Percentiles rank a stretch among this genome's conserved stretches.
phyloP scores from a whole-genome alignment of 129 eudicot species.

The Heracleum sosnowskyi region DNA sequence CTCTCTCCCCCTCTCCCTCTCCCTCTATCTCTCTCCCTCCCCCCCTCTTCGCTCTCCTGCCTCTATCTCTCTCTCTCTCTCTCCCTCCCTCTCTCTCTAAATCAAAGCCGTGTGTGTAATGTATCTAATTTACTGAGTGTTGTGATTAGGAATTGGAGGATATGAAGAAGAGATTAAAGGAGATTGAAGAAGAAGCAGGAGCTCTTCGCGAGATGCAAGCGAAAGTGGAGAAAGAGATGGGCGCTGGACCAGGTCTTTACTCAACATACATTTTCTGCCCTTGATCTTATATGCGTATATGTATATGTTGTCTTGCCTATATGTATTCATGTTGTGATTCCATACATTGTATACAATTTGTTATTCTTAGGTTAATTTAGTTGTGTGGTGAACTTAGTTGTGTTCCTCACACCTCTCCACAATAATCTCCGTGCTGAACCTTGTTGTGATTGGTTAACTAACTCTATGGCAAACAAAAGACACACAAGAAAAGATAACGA shows the following conservation, averaged over 20 bases:
- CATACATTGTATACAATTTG: background rate
- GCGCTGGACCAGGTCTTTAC: slow-evolving; percentile 47
- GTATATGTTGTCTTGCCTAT: background rate
- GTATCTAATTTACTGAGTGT: background rate
- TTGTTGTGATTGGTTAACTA: background rate
- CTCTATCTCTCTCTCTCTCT: too few relatives aligned
- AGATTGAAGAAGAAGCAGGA: slow-evolving; percentile 77
- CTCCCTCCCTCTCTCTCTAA: too few relatives aligned
- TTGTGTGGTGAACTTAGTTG: background rate
- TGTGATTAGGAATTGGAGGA: slow-evolving; percentile 49
- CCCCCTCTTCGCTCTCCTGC: too few relatives aligned
- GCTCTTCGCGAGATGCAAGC: slow-evolving; percentile 90
- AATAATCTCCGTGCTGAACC: background rate
- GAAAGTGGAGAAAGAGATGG: slow-evolving; percentile 77
- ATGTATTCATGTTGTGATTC: background rate
- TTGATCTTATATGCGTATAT: background rate
- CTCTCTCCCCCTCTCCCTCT: too few relatives aligned
- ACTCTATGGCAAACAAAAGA: background rate
- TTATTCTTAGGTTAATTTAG: background rate
- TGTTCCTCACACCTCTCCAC: background rate
- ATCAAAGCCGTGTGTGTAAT: background rate
- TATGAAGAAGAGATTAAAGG: slow-evolving; percentile 69
- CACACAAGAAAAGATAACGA: background rate
- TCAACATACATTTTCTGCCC: background rate
- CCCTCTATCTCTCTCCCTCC: too few relatives aligned